phyloP scores from a whole-genome alignment of 1,139 yeast genomes.

The Yamadazyma epiphylla region DNA sequence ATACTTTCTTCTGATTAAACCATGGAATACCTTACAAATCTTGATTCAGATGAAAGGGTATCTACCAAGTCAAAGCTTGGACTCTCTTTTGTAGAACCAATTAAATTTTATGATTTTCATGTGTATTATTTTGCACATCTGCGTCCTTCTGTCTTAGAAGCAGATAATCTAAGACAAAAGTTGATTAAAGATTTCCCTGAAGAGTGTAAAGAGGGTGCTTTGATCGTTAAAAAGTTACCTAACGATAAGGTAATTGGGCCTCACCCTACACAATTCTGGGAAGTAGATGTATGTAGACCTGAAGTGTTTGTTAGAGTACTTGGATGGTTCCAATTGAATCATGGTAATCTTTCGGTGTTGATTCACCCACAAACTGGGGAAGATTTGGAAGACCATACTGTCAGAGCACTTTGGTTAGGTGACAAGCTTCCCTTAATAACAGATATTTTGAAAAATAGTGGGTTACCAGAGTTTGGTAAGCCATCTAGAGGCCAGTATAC shows the following conservation, averaged over 20 bases:
- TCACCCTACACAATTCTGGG: conserved; percentile 31
- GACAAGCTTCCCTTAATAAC: conserved; percentile 19
- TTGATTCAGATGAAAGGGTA: conserved; percentile 14
- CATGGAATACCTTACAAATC: conserved; percentile 29
- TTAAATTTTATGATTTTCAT: conserved; percentile 33
- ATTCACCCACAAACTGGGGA: conserved; percentile 34
- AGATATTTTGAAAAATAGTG: conserved; percentile 14
- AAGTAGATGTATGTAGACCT: conserved; percentile 28
- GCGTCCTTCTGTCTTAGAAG: conserved; percentile 16
- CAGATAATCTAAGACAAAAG: conserved; percentile 18
- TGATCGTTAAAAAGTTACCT: conserved; percentile 27
- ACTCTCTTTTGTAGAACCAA: conserved; percentile 21
- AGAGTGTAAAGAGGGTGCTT: conserved; percentile 23
- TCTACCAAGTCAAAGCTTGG: conserved; percentile 21
- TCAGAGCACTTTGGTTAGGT: conserved; percentile 31
- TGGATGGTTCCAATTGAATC: conserved; percentile 30
- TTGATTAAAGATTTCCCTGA: conserved; percentile 22
- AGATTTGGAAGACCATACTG: conserved; percentile 23
- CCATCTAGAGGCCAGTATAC: conserved; percentile 16
- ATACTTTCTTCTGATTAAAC: neutral
- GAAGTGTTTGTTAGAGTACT: conserved; percentile 25
- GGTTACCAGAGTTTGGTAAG: conserved; percentile 26
- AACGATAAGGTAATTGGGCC: conserved; percentile 26
- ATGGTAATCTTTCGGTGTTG: conserved; percentile 25
- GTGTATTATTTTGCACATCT: conserved; percentile 26